Evolutionary conservation across 2,329 filamentous ascomycete species (phyloP).

Genomic region (Aureobasidium sp.): DNA sequence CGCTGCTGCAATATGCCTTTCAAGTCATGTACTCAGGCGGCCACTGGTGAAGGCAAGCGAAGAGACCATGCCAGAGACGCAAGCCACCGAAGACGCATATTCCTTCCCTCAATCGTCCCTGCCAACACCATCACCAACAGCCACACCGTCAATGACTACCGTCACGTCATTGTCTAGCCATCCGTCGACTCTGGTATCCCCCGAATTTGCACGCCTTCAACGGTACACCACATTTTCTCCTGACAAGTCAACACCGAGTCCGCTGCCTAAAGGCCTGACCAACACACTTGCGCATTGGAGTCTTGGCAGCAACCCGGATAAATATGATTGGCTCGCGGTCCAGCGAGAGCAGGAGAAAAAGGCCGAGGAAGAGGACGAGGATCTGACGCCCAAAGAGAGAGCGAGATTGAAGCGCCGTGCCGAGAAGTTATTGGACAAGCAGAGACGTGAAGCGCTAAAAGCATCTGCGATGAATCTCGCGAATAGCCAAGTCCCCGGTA

Average conservation of each 20-base stretch:
- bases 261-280: conserved; percentile 25
- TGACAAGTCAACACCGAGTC: conserved; percentile 16
- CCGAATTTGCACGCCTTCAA: conserved; percentile 26
- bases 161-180: conserved; percentile 15
- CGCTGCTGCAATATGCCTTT: conserved; percentile 30
- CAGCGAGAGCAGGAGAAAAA: conserved; percentile 19
- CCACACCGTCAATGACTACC: conserved; percentile 23
- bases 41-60: not conserved
- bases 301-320: conserved; percentile 26
- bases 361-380: conserved; percentile 27
- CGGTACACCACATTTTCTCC: conserved; percentile 27
- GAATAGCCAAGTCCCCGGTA: conserved; percentile 23
- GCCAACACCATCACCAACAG: conserved; percentile 24
- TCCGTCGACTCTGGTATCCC: conserved; percentile 19
- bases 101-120: conserved; percentile 14
- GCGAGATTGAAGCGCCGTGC: conserved; percentile 29
- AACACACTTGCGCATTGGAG: conserved; percentile 36
- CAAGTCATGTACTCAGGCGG: conserved; percentile 20
- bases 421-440: conserved; percentile 31
- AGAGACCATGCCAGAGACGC: conserved; percentile 12
- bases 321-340: conserved; percentile 33
- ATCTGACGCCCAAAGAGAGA: conserved; percentile 28
- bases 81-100: not conserved
- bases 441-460: conserved; percentile 30
- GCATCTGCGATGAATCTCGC: conserved; percentile 16